Percentiles rank a stretch among this genome's conserved stretches.
Conservation (phyloP, 305 asterid species). For the Solanum hybrid region DNA sequence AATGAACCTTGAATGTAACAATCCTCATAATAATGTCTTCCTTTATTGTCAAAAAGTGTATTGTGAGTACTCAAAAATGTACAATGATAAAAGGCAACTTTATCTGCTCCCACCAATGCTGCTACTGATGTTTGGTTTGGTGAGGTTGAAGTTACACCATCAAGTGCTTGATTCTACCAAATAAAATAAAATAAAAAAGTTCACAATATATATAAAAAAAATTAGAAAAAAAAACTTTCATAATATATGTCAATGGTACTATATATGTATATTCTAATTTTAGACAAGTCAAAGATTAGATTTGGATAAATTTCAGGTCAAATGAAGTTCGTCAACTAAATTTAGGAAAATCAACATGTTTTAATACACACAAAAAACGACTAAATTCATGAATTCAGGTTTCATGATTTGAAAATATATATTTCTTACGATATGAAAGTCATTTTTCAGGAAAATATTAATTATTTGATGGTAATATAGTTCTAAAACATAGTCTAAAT, state of each 20-base stretch:
- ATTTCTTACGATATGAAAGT: background rate
- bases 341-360: background rate
- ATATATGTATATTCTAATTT: background rate
- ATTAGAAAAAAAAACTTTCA: no score
- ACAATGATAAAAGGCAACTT: slow-evolving; percentile 65
- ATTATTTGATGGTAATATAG: background rate
- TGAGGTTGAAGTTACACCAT: slow-evolving; percentile 15
- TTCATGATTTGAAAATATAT: background rate
- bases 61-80: slow-evolving; percentile 61
- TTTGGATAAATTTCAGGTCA: background rate
- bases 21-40: slow-evolving; percentile 62
- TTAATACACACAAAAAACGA: background rate
- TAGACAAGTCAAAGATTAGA: background rate
- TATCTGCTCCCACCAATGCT: slow-evolving; percentile 56
- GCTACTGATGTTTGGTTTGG: slow-evolving; percentile 58
- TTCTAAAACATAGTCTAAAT: background rate
- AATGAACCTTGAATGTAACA: slow-evolving; percentile 75
- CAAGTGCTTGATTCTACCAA: slow-evolving; percentile 48
- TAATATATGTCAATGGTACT: no score
- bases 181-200: background rate
- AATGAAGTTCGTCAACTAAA: background rate
- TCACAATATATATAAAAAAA: background rate
- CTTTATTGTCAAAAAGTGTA: slow-evolving; percentile 64
- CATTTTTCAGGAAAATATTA: background rate
- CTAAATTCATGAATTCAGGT: background rate